phyloP scores from a whole-genome alignment of 2,329 filamentous ascomycete species.

The Ascochyta rabiei region DNA sequence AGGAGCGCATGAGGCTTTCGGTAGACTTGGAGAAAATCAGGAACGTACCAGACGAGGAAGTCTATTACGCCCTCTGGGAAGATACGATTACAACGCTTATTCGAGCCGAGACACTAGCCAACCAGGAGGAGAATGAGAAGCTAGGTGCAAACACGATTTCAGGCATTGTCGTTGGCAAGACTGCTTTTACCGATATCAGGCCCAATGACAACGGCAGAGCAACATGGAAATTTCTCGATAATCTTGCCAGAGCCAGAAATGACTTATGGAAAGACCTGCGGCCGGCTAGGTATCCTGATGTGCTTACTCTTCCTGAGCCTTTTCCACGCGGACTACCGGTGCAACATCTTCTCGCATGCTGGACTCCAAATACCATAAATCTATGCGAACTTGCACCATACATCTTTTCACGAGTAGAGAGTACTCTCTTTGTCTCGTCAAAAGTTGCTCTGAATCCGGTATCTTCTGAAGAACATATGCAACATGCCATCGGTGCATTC shows the following conservation, averaged over 20 bases:
- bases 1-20: slow-evolving; percentile 21
- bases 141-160: slow-evolving; percentile 14
- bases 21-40: slow-evolving; percentile 14
- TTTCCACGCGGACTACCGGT: slow-evolving; percentile 45
- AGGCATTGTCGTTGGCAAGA: slow-evolving; percentile 16
- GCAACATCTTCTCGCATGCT: slow-evolving; percentile 36
- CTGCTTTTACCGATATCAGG: slow-evolving; percentile 20
- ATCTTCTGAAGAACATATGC: slow-evolving; percentile 30
- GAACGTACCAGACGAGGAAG: slow-evolving; percentile 16
- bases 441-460: slow-evolving; percentile 21
- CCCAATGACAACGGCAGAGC: neutral
- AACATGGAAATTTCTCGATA: slow-evolving; percentile 45
- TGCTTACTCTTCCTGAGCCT: slow-evolving; percentile 30
- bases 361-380: slow-evolving; percentile 8
- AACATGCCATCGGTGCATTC: slow-evolving; percentile 39
- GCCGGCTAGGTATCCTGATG: slow-evolving; percentile 26
- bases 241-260: slow-evolving; percentile 43
- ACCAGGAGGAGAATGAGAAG: slow-evolving; percentile 22
- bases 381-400: slow-evolving; percentile 31
- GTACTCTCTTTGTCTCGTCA: slow-evolving; percentile 29
- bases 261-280: slow-evolving; percentile 40
- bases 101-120: slow-evolving; percentile 26
- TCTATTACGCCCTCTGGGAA: slow-evolving; percentile 31
- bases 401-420: slow-evolving; percentile 28
- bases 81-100: slow-evolving; percentile 29